Conservation (phyloP, 768 basidiomycete species). For the Hericium alpestre region DNA sequence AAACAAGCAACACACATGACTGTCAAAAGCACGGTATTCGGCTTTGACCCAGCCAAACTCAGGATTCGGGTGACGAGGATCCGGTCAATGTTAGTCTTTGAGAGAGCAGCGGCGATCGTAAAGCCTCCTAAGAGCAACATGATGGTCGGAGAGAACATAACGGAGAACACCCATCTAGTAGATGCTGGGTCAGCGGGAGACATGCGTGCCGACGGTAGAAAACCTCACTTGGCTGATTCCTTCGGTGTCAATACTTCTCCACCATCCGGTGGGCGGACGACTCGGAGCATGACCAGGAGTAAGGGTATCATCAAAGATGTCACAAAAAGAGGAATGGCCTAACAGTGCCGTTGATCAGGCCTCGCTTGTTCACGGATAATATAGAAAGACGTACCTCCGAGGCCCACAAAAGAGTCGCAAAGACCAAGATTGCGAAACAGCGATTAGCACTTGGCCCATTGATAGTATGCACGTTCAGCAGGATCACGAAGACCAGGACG, state of each 20-base stretch:
- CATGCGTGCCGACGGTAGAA: background rate
- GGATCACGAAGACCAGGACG: slow-evolving; percentile 39
- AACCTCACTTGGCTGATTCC: slow-evolving; percentile 72
- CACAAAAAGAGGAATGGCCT: slow-evolving; percentile 97
- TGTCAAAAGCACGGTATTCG: slow-evolving; percentile 77
- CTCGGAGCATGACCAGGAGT: slow-evolving; percentile 73
- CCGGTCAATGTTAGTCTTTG: slow-evolving; percentile 91
- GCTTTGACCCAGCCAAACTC: slow-evolving; percentile 80
- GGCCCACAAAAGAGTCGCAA: slow-evolving; percentile 93
- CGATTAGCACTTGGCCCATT: slow-evolving; percentile 66
- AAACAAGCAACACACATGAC: slow-evolving; percentile 97
- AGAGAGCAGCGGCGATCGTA: slow-evolving; percentile 92
- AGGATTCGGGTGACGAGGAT: slow-evolving; percentile 86
- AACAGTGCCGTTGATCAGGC: background rate
- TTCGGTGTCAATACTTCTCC: slow-evolving; percentile 40
- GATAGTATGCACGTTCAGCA: slow-evolving; percentile 54
- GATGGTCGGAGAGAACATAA: slow-evolving; percentile 96
- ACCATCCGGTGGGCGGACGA: slow-evolving; percentile 55
- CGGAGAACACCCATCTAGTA: slow-evolving; percentile 76
- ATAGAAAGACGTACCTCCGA: slow-evolving; percentile 57
- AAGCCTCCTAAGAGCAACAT: slow-evolving; percentile 98
- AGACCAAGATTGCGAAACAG: slow-evolving; percentile 81
- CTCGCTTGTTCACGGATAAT: background rate
- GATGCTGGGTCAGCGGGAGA: background rate
- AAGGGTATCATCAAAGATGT: slow-evolving; percentile 87